Base-by-base conservation (phyloP, 1,284 basidiomycete genomes). In the Ustilago hordei region DNA sequence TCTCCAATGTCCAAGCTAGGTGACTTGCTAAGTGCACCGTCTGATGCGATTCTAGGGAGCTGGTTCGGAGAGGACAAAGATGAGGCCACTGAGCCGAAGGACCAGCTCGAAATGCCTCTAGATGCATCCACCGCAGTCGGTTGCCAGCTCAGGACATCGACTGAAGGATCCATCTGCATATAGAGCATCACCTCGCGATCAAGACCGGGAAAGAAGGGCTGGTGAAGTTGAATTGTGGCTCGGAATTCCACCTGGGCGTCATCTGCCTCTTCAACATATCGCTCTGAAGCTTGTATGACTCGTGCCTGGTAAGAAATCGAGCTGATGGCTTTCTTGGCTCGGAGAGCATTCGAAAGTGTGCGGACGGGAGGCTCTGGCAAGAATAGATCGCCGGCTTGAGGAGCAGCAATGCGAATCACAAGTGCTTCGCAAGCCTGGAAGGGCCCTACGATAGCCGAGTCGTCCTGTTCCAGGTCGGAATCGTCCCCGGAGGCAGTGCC, bases 351-450 rank as follows among this genome's bases (percentile, higher is more conserved):
- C 3, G 65, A 43, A 2, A 75, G 38, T 4, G 52, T 28, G 0
- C 35, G 60, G 11, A 19, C 32, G 12, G 52, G 39, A 19, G 52
- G 38, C 15, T 41, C 48, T 11, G 41, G 12, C 1, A 23, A 7
- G 23, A 55, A 15, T 3, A 67, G 32, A 32, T 78, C 61, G 11
- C 75, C 64, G 11, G 69, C 71, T 19, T 67, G 57, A 15, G 60
- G 55, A 13, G 62, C 45, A 41, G 73, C 73, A 4, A 70, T 64
- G 15, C 73, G 66, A 4, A 75, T 31, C 2, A 69, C 61, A 9
- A 77, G 59, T 6, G 75, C 69, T 8, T 77, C 69, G 36, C 69
- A 77, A 2, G 75, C 70, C 7, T 72, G 61, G 19, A 77, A 77
- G 0, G 69, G 69, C 4, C 75, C 75, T 2, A 52, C 48, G n/a